Evolutionary conservation across 2,329 filamentous ascomycete species (phyloP).

Genomic region (Pseudohalonectria lignicola): DNA sequence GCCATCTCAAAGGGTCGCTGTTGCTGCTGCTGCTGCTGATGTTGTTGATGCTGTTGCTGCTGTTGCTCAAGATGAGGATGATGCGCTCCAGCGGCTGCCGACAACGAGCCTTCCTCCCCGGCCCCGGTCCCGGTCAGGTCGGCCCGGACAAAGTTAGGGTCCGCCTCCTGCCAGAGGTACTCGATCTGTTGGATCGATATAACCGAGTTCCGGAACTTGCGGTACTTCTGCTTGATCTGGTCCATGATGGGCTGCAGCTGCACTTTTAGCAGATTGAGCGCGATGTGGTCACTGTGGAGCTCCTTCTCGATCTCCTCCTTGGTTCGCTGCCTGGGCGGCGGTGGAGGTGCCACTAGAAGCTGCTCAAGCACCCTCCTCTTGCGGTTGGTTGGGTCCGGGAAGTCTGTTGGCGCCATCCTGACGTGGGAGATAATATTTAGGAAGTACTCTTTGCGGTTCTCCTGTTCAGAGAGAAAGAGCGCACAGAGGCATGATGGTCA

Average conservation of each 20-base stretch:
- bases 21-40: constrained; percentile 29
- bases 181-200: constrained; percentile 64
- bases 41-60: constrained; percentile 46
- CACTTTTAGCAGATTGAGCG: constrained; percentile 79
- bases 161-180: constrained; percentile 75
- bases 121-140: constrained; percentile 31
- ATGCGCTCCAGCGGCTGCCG: not conserved
- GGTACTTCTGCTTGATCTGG: constrained; percentile 79
- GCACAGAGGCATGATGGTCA: too few species aligned
- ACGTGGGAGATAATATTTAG: constrained; percentile 62
- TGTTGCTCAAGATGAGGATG: too few species aligned
- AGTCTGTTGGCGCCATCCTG: constrained; percentile 68
- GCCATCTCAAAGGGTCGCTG: constrained; percentile 69
- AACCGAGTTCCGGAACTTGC: constrained; percentile 72
- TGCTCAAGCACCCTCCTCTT: constrained; percentile 76
- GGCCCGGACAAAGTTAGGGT: constrained; percentile 57
- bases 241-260: constrained; percentile 93
- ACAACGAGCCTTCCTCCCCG: not conserved
- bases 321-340: constrained; percentile 54
- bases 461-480: constrained; percentile 18
- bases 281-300: constrained; percentile 71
- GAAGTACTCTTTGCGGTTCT: constrained; percentile 71
- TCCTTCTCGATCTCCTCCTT: constrained; percentile 74
- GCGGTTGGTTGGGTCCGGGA: constrained; percentile 75
- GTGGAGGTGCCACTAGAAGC: constrained; percentile 63